Percentiles rank a stretch among this genome's conserved stretches.
Evolutionary conservation across 768 basidiomycete species (phyloP).

Genomic region (Mycena venus): DNA sequence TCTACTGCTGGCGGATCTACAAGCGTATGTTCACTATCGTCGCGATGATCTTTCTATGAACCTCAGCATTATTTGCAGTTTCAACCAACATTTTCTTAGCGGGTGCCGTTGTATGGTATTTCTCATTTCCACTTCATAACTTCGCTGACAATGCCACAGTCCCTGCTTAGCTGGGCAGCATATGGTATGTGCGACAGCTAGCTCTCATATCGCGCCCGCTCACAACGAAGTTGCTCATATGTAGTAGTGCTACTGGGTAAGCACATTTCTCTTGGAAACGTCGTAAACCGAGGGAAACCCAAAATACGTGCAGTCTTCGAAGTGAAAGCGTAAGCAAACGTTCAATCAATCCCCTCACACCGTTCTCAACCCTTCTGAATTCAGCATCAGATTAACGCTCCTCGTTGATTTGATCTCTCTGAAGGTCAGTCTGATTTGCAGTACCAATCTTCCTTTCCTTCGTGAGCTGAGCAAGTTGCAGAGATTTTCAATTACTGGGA

Average conservation of each 20-base stretch:
- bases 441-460: too few relatives aligned
- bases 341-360: neutral
- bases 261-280: neutral
- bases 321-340: conserved; percentile 21
- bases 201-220: neutral
- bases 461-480: neutral
- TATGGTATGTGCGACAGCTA: conserved; percentile 7
- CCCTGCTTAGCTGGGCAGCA: conserved; percentile 30
- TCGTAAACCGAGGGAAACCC: neutral
- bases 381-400: too few relatives aligned
- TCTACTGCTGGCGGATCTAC: conserved; percentile 35
- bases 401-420: too few relatives aligned
- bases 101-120: conserved; percentile 3
- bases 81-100: conserved; percentile 12
- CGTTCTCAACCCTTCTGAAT: too few relatives aligned
- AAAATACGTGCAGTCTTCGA: conserved; percentile 13
- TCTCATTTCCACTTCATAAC: too few relatives aligned
- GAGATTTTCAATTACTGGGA: conserved; percentile 18
- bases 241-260: conserved; percentile 3
- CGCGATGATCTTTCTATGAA: neutral
- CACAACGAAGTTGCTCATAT: neutral
- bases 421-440: too few relatives aligned
- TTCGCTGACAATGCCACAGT: neutral
- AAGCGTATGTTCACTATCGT: conserved; percentile 16
- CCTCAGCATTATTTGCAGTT: conserved; percentile 16